Evolutionary conservation across 805 yeast genomes (phyloP).

Genomic region (Brettanomyces bruxellensis): DNA sequence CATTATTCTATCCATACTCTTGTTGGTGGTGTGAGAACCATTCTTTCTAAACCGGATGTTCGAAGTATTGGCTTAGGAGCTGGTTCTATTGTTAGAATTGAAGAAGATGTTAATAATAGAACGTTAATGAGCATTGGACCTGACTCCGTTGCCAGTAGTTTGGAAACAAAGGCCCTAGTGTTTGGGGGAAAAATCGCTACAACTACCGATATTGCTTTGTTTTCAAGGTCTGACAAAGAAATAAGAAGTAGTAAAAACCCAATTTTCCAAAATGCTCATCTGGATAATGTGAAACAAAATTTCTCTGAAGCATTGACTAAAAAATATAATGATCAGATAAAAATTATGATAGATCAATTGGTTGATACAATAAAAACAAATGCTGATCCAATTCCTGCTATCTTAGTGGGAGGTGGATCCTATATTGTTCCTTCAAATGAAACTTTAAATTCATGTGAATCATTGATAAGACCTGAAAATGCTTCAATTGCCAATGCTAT

Average conservation of each 20-base stretch:
- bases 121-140: conserved; percentile 31
- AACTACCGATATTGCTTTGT: conserved; percentile 33
- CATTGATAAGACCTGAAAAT: conserved; percentile 32
- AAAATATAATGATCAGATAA: conserved; percentile 4
- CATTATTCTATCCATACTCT: conserved; percentile 33
- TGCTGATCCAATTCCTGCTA: conserved; percentile 31
- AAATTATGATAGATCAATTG: conserved; percentile 27
- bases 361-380: conserved; percentile 38
- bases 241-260: conserved; percentile 21
- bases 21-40: conserved; percentile 41
- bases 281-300: conserved; percentile 9
- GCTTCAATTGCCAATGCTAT: conserved; percentile 40
- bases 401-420: conserved; percentile 44
- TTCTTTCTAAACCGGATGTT: conserved; percentile 42
- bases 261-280: conserved; percentile 5
- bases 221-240: conserved; percentile 12
- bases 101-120: not conserved
- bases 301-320: conserved; percentile 8
- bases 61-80: conserved; percentile 43
- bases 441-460: conserved; percentile 29
- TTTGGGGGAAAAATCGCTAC: conserved; percentile 36
- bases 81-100: conserved; percentile 33
- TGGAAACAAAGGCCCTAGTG: conserved; percentile 25
- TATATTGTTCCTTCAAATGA: conserved; percentile 29
- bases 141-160: conserved; percentile 38